Evolutionary conservation across 2,329 filamentous ascomycete species (phyloP), one percentile per base, ranked within the genome.

Genomic region (Ascochyta rabiei): DNA sequence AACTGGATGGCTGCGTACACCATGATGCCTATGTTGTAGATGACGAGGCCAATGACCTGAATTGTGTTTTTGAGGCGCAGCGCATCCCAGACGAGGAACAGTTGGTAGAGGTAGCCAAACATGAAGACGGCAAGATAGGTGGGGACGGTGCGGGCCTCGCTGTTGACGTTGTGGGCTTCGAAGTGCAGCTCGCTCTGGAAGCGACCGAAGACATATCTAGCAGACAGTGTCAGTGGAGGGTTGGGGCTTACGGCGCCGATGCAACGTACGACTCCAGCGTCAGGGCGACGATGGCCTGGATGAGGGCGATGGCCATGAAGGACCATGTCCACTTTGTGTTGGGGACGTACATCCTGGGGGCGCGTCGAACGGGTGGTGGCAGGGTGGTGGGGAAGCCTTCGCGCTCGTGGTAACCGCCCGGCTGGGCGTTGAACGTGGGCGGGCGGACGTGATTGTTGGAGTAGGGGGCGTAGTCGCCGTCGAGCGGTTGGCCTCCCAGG

Each of bases 41-140:
- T 80, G 77, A 93, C 96, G 26, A 99, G 83, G 39, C 95, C 95
- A 66, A 99, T 98, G 73, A 98, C 84, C 76, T 99, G 95, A 81
- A 99, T 99, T 10, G 95, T 99, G 79, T 99, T 99, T 77, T 97
- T 97, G 72, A 93, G 82, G 60, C 92, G 88, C 54, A 99, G 82
- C 15, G 93, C 95, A 80, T 99, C 95, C 84, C 92, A 98, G 12
- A 95, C 90, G 48, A 99, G 82, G 24, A 96, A 80, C 28, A 98
- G 79, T 72, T 96, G 88, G 78, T 98, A 99, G 53, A 99, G 76
- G 78, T 96, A 98, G 57, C 91, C 95, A 75, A 99, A 97, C 75
- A 97, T 96, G 81, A 98, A 96, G 41, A 99, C 86, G 21, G 93
- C 91, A 54, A 99, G 82, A 77, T 97, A 98, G 33, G 93, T 98